Conservation (phyloP, 2,329 filamentous ascomycete genomes). For the Alternaria metachromatica region DNA sequence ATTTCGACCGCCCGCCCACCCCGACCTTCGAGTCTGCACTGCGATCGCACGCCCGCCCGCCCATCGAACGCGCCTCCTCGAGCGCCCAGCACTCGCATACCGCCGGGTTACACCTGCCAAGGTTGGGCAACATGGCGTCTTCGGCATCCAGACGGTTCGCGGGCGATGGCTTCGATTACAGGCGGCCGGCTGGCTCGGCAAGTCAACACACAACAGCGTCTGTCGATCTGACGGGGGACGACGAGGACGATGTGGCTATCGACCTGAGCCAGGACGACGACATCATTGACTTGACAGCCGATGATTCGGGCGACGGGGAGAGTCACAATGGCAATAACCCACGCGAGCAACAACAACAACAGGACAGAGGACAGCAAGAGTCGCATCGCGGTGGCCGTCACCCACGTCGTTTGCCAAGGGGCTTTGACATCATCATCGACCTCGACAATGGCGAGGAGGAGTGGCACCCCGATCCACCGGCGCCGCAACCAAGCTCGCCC, state of each 20-base stretch:
- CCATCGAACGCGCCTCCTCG: conserved; percentile 1
- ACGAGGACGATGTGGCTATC: conserved; percentile 20
- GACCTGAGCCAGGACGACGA: conserved; percentile 16
- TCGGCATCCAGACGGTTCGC: conserved; percentile 47
- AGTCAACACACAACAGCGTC: conserved; percentile 28
- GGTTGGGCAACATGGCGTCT: conserved; percentile 35
- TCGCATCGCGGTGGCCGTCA: conserved; percentile 3
- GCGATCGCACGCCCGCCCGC: conserved; percentile 4
- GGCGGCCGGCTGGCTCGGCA: conserved; percentile 56
- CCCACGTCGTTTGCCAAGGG: conserved; percentile 49
- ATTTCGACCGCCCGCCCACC: not conserved
- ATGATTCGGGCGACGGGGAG: conserved; percentile 30
- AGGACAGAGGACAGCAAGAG: conserved; percentile 1
- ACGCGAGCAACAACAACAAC: not conserved
- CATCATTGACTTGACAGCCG: conserved; percentile 43
- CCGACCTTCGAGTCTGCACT: conserved; percentile 3
- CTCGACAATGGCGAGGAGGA: conserved; percentile 44
- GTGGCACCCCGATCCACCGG: conserved; percentile 32
- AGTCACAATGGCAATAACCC: conserved; percentile 12
- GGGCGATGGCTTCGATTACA: conserved; percentile 63
- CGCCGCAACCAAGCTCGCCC: conserved; percentile 42
- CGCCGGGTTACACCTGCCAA: conserved; percentile 29
- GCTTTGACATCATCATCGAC: conserved; percentile 52
- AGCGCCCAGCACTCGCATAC: conserved; percentile 1
- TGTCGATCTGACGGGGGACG: conserved; percentile 48